Base-by-base conservation (phyloP, 345 rosid genomes). In the Punica granatum region DNA sequence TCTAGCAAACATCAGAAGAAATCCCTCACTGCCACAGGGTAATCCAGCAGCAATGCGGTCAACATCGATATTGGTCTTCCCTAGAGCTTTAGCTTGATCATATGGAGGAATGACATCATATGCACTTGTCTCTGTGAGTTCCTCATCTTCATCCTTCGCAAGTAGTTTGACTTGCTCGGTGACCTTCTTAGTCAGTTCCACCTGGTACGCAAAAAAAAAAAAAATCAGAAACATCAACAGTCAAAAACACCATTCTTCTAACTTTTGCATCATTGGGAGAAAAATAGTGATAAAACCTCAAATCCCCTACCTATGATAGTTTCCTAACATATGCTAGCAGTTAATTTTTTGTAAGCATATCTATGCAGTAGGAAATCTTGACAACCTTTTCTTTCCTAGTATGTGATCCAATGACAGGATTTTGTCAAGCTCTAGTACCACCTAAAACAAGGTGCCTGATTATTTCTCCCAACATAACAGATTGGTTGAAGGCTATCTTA, bases 11-110 rank as follows among this genome's bases (percentile, higher is more conserved):
- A 95, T 95, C 84, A 95, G 86, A 74, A 95, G 90, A 75, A 90
- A 92, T 68, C 99, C 99, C 79, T 95, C 99, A 80, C 94, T 92
- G 44, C 99, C 99, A 75, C 99, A 95, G 53, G 99, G 99, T 72
- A 95, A 78, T 70, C 98, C 99, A 66, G 96, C 98, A 79, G 98
- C 96, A 71, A 95, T 92, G 63, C 97, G 96, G 81, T 87, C 98
- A 71, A 90, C 83, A 60, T 95, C 99, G 66, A 95, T 88, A 75
- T 85, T 95, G 73, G 90, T 90, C 83, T 92, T 95, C 65, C 99
- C 99, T 73, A 95, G 98, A 68, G 99, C 99, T 72, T 82, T 92
- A 54, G 99, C 99, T 90, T 95, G 97, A 75, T 95, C 99, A 76
- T 95, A 92, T 28, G 96, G 92, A 62, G 77, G 94, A 75, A 80